Base-by-base conservation (phyloP, 208 protist species). In the Leishmania mexicana region DNA sequence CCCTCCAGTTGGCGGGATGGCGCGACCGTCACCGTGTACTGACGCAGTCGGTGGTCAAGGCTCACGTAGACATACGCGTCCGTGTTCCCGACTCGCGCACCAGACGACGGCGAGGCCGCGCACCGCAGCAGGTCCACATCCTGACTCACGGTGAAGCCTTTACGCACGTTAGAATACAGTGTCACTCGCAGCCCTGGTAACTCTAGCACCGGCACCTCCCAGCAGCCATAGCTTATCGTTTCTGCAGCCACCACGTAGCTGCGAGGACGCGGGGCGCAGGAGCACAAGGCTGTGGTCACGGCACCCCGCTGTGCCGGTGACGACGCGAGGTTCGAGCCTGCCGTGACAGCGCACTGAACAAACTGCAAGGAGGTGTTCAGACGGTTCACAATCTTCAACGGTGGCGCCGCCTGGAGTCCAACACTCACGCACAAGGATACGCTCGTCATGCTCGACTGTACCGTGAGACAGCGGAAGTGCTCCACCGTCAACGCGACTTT, bases 11-110 rank as follows among this genome's bases (percentile, higher is more conserved):
- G 84, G 8, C 81, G 75, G 24, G 87, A 81, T 1, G 76, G 65
- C 7, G 75, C 83, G 5, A 91, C 81, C 51, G 81, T 87, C 47
- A 87, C 71, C 40, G 79, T 84, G 76, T 81, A 87, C 49, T 84
- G 79, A 15, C 73, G 75, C 40, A 38, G 68, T 47, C 24, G 8
- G 58, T 86, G 58, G 51, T 82, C 49, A 7, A 86, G 75, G 15
- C 62, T 78, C 53, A 85, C 83, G 74, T 85, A 79, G 54, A 85
- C 64, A 42, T 85, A 85, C 11, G 83, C 83, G 65, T 85, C 57
- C 4, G 83, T 85, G 40, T 82, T 70, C 1, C 78, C 83, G 15
- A 85, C 45, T 11, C 78, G 83, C 17, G 76, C 19, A 3, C 83
- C 83, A 8, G 78, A 68, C 13, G 83, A 81, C 6, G 83, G 78